phyloP scores from a whole-genome alignment of 2,329 filamentous ascomycete genomes.

The Alternaria sp. region DNA sequence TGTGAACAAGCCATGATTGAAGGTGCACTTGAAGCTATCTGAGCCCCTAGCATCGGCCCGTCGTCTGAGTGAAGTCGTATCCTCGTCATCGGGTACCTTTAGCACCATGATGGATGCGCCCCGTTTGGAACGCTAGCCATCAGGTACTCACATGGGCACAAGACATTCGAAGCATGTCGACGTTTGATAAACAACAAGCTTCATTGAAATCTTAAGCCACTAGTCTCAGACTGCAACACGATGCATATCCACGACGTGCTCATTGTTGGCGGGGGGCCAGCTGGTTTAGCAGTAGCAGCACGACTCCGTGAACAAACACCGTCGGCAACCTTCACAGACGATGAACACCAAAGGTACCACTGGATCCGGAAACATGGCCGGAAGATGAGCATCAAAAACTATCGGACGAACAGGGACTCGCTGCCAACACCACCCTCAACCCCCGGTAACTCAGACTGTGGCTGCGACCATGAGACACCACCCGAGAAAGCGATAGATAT shows the following conservation, averaged over 20 bases:
- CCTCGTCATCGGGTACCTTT: constrained; percentile 8
- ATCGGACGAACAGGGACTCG: constrained; percentile 54
- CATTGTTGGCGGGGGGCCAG: constrained; percentile 76
- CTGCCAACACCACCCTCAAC: constrained; percentile 37
- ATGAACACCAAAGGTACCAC: constrained; percentile 81
- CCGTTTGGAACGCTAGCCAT: constrained; percentile 25
- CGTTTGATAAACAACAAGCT: background rate
- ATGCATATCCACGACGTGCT: constrained; percentile 68
- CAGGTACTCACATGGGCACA: constrained; percentile 30
- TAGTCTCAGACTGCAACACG: background rate
- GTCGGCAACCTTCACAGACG: constrained; percentile 81
- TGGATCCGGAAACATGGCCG: constrained; percentile 73
- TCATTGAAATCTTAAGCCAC: background rate
- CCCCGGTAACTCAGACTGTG: constrained; percentile 31
- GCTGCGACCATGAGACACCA: constrained; percentile 17
- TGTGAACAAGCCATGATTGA: background rate
- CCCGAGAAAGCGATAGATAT: constrained; percentile 34
- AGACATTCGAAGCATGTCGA: background rate
- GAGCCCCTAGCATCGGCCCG: background rate
- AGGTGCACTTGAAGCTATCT: background rate
- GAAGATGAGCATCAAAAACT: constrained; percentile 66
- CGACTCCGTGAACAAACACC: constrained; percentile 76
- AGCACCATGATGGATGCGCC: constrained; percentile 37
- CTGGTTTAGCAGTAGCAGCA: constrained; percentile 76
- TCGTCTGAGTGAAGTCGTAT: background rate